A percentile compares a stretch with the other conserved stretches of the same genome.
These are phyloP conservation scores for Eucommia ulmoides DNA, from an alignment of 257 asterid species.

Conservation along the genomic window DNA sequence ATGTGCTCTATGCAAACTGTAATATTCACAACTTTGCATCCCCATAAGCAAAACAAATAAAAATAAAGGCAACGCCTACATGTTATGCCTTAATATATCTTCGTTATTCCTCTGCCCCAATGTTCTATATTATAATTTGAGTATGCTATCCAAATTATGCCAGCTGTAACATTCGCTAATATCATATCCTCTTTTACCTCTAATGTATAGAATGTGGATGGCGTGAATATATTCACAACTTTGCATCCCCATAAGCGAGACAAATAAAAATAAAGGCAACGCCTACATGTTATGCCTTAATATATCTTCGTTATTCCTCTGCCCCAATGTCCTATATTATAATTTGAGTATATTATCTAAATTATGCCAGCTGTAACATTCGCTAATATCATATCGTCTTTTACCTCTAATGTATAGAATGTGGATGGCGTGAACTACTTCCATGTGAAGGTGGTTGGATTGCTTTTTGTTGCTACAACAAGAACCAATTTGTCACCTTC, in stretches of 20 bases:
- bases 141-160: no score
- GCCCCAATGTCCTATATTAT: background rate
- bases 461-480: conserved; percentile 89
- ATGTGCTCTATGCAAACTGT: no score
- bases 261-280: background rate
- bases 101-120: background rate
- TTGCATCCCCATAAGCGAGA: background rate
- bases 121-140: background rate
- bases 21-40: background rate
- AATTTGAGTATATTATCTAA: background rate
- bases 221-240: background rate
- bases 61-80: background rate
- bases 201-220: conserved; percentile 40
- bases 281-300: background rate
- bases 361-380: conserved; percentile 2
- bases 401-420: conserved; percentile 46
- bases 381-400: conserved; percentile 16
- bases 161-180: background rate
- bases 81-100: background rate
- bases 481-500: conserved; percentile 88
- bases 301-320: background rate
- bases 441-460: conserved; percentile 92
- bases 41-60: background rate
- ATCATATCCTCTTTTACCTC: conserved; percentile 13
- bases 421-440: conserved; percentile 96